Base-by-base conservation (phyloP, 306 rosid species). In the Castanospermum australe region DNA sequence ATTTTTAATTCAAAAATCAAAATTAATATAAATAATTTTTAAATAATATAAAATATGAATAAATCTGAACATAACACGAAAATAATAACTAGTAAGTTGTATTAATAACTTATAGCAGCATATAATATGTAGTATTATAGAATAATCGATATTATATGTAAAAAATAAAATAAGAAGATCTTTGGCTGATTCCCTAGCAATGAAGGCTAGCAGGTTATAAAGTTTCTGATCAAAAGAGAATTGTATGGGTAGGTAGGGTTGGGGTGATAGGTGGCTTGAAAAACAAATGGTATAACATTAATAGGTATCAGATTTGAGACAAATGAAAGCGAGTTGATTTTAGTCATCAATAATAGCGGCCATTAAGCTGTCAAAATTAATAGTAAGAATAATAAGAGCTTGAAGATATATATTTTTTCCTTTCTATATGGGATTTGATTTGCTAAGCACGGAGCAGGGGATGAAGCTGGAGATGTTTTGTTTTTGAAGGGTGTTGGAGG, bases 331-430 rank as follows among this genome's bases (percentile, higher is more conserved):
- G 50, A 66, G 32, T 72, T 52, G 69, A 77, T 72, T 81, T 55
- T 65, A 80, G 85, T 42, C 77, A 85, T 72, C 77, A 77, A 84
- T 72, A 64, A 76, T 66, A 71, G 73, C 79, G 62, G 79, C 32
- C 56, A 84, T 65, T 76, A 71, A 71, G 77, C 74, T 80, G 85
- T 84, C 88, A 47, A 71, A 79, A 64, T 84, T 81, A 84, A 57
- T 66, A 78, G 25, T 60, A 64, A 71, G 67, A 74, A 45, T 42
- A 47, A 55, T 65, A 48, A 35, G 42, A 41, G 4, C 17, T 17
- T 41, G 33, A 52, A n/a, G n/a, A n/a, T n/a, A n/a, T n/a, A n/a
- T 25, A 50, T 70, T 67, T 57, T 42, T n/a, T 0, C 54, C 52
- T n/a, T 78, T 65, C 62, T 71, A 55, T 20, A 18, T 48, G 65